Conservation (phyloP, 2,329 filamentous ascomycete species). For the Tolypocladium pustulatum region DNA sequence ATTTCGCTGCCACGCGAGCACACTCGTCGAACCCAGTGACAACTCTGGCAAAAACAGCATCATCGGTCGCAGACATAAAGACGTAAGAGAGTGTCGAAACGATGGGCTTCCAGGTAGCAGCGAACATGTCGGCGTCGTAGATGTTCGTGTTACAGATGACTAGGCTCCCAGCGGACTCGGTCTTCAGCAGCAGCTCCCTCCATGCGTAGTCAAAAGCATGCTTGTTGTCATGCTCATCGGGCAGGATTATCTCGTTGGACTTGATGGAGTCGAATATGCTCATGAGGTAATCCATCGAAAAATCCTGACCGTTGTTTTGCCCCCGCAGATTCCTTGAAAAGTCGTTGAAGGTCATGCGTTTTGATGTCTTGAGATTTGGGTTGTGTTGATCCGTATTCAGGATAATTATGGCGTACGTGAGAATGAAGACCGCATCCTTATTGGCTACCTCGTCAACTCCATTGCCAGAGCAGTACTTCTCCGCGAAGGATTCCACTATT, state of each 20-base stretch:
- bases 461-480: constrained; percentile 66
- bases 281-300: constrained; percentile 71
- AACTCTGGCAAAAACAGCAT: constrained; percentile 86
- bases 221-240: constrained; percentile 94
- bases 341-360: constrained; percentile 74
- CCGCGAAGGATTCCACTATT: constrained; percentile 78
- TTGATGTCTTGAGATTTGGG: constrained; percentile 68
- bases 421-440: constrained; percentile 77
- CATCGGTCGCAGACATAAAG: constrained; percentile 97
- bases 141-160: constrained; percentile 81
- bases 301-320: constrained; percentile 78
- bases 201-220: constrained; percentile 96
- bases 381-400: constrained; percentile 96
- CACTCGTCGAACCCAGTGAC: constrained; percentile 95
- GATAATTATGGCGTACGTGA: constrained; percentile 96
- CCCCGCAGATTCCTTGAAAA: constrained; percentile 87
- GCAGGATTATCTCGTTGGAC: constrained; percentile 87
- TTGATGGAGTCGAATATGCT: constrained; percentile 87
- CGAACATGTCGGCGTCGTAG: constrained; percentile 96
- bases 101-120: constrained; percentile 89
- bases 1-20: constrained; percentile 79
- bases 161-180: constrained; percentile 62
- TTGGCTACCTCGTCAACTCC: constrained; percentile 68
- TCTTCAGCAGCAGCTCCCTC: constrained; percentile 86
- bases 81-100: constrained; percentile 93